A percentile compares a stretch with the other conserved stretches of the same genome.
These are phyloP conservation scores for Linnemannia elongata DNA, from an alignment of 192 early-diverging fungal species.

Conservation along the genomic window DNA sequence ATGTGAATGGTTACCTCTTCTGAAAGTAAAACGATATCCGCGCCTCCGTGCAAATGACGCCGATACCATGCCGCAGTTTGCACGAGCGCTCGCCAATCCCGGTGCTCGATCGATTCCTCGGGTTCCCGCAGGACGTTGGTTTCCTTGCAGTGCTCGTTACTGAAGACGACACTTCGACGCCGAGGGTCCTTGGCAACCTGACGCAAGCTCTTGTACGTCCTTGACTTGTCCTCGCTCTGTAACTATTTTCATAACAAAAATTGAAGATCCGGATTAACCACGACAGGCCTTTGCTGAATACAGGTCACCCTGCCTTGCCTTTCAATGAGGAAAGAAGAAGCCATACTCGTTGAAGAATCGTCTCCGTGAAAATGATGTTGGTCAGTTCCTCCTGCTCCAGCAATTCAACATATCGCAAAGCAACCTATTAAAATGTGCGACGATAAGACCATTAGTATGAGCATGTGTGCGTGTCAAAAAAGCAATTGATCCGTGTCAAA, in stretches of 20 bases:
- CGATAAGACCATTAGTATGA: not conserved
- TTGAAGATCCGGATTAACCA: not conserved
- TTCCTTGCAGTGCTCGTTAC: constrained; percentile 74
- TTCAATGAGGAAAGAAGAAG: not conserved
- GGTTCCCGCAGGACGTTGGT: constrained; percentile 55
- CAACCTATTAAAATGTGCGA: constrained; percentile 38
- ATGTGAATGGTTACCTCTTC: constrained; percentile 48
- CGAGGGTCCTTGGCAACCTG: constrained; percentile 68
- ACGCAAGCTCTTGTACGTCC: constrained; percentile 74
- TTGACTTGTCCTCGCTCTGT: constrained; percentile 71
- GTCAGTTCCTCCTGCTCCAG: constrained; percentile 74
- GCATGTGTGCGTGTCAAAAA: not conserved
- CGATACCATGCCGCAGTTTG: constrained; percentile 71
- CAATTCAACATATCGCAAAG: constrained; percentile 76
- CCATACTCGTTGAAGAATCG: constrained; percentile 67
- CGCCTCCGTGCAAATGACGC: constrained; percentile 57
- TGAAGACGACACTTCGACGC: constrained; percentile 72
- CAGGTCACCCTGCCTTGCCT: not conserved
- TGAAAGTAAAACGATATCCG: constrained; percentile 62
- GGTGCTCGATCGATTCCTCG: constrained; percentile 52
- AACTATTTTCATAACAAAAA: constrained; percentile 44
- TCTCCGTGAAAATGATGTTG: constrained; percentile 79
- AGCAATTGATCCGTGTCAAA: not conserved
- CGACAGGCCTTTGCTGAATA: not conserved
- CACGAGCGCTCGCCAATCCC: constrained; percentile 71